Evolutionary conservation across 169 alveolate genomes (phyloP).

Genomic region (Plasmodium reichenowi): DNA sequence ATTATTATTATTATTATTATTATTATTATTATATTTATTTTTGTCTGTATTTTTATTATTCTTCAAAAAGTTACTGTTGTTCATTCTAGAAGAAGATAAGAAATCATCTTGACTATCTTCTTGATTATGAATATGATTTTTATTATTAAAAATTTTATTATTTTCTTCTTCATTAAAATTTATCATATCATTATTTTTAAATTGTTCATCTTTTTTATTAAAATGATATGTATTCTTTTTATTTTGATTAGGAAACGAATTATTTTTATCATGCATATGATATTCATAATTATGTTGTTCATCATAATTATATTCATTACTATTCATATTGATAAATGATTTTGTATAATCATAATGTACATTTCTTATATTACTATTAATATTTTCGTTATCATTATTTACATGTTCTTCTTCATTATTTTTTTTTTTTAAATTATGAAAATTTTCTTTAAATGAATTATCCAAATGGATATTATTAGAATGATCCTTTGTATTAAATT

Average conservation of each 20-base stretch:
- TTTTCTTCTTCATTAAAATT: slow-evolving; percentile 18
- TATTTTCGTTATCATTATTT: background rate
- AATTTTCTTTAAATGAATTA: background rate
- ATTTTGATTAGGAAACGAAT: background rate
- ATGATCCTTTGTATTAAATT: background rate
- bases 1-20: background rate
- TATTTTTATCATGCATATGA: background rate
- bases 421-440: background rate
- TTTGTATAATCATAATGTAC: too few species aligned
- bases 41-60: slow-evolving; percentile 13
- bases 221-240: slow-evolving; percentile 18
- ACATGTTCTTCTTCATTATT: background rate
- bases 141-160: background rate
- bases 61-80: background rate
- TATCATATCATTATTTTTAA: slow-evolving; percentile 12
- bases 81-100: slow-evolving; percentile 4
- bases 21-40: too few species aligned
- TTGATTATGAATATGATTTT: background rate
- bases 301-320: background rate
- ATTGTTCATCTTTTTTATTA: slow-evolving; percentile 13
- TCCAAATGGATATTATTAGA: background rate
- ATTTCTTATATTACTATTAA: too few species aligned
- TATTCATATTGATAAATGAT: too few species aligned
- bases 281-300: background rate
- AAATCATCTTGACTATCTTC: slow-evolving; percentile 1